Evolutionary conservation across 73 alveolate genomes (phyloP), one percentile per base, ranked within the genome.

Genomic region (Paramecium sonneborni): DNA sequence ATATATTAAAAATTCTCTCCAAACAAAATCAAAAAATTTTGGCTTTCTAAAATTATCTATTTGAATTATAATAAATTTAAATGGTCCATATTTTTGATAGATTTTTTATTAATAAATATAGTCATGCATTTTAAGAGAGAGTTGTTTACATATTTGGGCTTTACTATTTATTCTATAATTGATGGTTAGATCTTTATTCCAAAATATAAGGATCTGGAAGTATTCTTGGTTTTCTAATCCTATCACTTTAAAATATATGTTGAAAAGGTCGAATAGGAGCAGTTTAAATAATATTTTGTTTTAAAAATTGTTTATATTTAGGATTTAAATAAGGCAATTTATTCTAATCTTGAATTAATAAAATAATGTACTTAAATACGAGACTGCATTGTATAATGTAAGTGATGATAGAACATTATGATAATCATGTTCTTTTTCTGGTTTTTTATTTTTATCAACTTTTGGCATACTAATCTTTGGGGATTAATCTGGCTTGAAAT

Each of bases 271-370:
- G 84, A 62, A 62, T 62, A n/a, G 84, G 84, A 62, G 84, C 39
- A 0, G 84, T 26, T 30, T 26, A 20, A 7, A 62, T 62, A 3
- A 30, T 28, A 30, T 26, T 62, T 79, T 43, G 28, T 24, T 46
- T 79, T 46, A 79, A 12, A 43, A 79, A 79, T 79, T 24, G 7
- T n/a, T 79, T 46, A 79, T 79, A 79, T 24, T 79, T 79, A 41
- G 90, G 90, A 43, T 43, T 38, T 46, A 79, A 46, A 12, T 79
- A 79, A 7, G 90, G 90, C 12, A 30, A 24, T 79, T 79, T 79
- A 79, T 79, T 39, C 48, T 39, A 18, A 43, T 79, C 87, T 74
- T 30, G 32, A 34, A 74, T 14, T 37, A 4, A 37, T 74, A 2
- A 15, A 74, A 74, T 34, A 34, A 14, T 2, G 24, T 74, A 74